A percentile compares a stretch with the other conserved stretches of the same genome.
phyloP scores from a whole-genome alignment of 305 asterid species.

The Vinca major region DNA sequence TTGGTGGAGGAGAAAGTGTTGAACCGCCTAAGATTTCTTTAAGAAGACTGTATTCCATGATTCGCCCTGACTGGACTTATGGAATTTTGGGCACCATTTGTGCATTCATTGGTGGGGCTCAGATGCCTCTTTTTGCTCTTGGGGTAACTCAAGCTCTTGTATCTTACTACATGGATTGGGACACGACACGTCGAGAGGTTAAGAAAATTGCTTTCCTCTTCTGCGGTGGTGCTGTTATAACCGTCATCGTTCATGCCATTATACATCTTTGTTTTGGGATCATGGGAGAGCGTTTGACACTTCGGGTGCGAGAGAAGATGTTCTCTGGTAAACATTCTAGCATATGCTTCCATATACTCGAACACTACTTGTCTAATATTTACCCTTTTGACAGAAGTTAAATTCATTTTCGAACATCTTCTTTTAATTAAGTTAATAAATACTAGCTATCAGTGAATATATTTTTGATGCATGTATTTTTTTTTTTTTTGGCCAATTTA shows the following conservation, averaged over 20 bases:
- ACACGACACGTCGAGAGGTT: constrained; percentile 70
- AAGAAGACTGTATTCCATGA: constrained; percentile 67
- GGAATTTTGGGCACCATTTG: constrained; percentile 74
- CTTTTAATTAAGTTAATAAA: background rate
- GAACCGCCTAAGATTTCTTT: constrained; percentile 45
- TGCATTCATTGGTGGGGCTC: constrained; percentile 86
- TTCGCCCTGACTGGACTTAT: constrained; percentile 83
- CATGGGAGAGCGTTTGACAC: constrained; percentile 87
- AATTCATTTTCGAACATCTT: background rate
- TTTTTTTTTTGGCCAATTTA: too few relatives aligned
- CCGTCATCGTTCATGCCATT: constrained; percentile 69
- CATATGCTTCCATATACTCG: background rate
- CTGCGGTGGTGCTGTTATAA: constrained; percentile 70
- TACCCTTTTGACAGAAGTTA: background rate
- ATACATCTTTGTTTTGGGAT: constrained; percentile 80
- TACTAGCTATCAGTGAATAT: background rate
- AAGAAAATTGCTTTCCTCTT: constrained; percentile 75
- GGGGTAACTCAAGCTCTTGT: constrained; percentile 94
- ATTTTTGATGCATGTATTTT: too few relatives aligned
- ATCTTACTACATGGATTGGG: constrained; percentile 98
- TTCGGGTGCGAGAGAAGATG: constrained; percentile 84
- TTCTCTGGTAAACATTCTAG: constrained; percentile 47
- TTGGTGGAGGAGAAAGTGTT: constrained; percentile 49
- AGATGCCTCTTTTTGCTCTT: constrained; percentile 89
- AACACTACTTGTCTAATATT: background rate